Evolutionary conservation across 129 eudicot species (phyloP).

Genomic region (Pulicaria dysenterica): DNA sequence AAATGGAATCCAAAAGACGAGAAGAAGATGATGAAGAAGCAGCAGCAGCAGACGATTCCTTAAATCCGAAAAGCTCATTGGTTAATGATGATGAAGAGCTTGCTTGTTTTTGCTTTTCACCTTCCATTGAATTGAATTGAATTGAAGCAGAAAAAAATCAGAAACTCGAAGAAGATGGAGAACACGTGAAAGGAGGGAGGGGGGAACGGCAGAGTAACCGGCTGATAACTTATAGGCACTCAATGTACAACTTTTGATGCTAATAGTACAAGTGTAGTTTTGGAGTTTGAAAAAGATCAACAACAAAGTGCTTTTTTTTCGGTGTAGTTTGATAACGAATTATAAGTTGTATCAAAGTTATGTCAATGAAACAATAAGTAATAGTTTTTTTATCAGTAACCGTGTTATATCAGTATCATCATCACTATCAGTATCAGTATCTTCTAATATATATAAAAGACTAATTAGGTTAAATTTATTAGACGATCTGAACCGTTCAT

Average conservation of each 20-base stretch:
- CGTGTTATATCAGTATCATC: no score
- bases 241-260: background rate
- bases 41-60: slow-evolving; percentile 30
- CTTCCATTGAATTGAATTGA: no score
- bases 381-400: no score
- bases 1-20: slow-evolving; percentile 59
- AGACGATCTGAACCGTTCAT: no score
- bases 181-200: slow-evolving; percentile 37
- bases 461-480: no score
- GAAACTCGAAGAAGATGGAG: slow-evolving; percentile 18
- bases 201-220: slow-evolving; percentile 27
- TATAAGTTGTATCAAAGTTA: no score
- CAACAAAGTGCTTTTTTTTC: background rate
- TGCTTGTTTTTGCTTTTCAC: slow-evolving; percentile 42
- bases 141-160: background rate
- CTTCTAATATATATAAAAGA: no score
- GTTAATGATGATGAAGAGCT: slow-evolving; percentile 51
- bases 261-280: background rate
- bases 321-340: background rate
- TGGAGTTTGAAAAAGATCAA: background rate
- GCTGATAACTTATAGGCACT: slow-evolving; percentile 22
- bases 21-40: slow-evolving; percentile 42
- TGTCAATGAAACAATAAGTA: no score
- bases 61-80: slow-evolving; percentile 70
- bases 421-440: no score